Percentiles rank a stretch among this genome's conserved stretches.
These are phyloP conservation scores for Sutorius australiensis DNA, from an alignment of 768 basidiomycete genomes.

Conservation along the genomic window DNA sequence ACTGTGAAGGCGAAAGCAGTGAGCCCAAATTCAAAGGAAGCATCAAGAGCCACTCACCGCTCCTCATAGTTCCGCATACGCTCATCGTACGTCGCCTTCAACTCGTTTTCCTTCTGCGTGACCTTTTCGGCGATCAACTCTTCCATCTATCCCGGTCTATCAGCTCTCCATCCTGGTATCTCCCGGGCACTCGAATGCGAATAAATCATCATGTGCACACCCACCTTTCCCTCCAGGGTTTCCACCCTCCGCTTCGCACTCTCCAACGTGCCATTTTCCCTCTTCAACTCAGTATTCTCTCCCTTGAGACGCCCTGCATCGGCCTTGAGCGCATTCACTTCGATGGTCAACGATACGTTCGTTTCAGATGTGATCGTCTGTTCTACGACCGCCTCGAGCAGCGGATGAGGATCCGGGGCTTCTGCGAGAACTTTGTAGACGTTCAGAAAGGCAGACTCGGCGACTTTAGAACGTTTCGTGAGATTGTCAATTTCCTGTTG, in stretches of 20 bases:
- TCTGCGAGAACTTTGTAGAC: slow-evolving; percentile 96
- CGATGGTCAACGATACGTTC: slow-evolving; percentile 40
- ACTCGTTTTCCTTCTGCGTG: slow-evolving; percentile 89
- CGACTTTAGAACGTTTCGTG: slow-evolving; percentile 85
- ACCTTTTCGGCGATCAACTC: slow-evolving; percentile 87
- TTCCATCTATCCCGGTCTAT: slow-evolving; percentile 73
- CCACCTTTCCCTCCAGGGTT: slow-evolving; percentile 78
- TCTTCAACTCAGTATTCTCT: slow-evolving; percentile 80
- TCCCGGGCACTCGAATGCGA: not conserved
- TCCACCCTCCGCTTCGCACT: slow-evolving; percentile 72
- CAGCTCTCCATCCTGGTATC: not conserved
- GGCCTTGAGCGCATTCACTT: slow-evolving; percentile 69
- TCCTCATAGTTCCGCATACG: slow-evolving; percentile 94
- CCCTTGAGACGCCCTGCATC: slow-evolving; percentile 72
- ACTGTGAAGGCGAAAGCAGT: slow-evolving; percentile 36
- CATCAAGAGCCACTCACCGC: slow-evolving; percentile 48
- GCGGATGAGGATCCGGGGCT: slow-evolving; percentile 95
- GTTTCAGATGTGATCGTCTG: slow-evolving; percentile 77
- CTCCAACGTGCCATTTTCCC: slow-evolving; percentile 64
- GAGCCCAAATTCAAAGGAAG: not conserved
- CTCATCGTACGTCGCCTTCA: slow-evolving; percentile 97
- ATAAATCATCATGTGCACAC: slow-evolving; percentile 8
- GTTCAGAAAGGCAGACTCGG: slow-evolving; percentile 95
- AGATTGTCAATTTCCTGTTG: slow-evolving; percentile 95
- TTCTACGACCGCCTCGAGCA: slow-evolving; percentile 93